phyloP scores from a whole-genome alignment of 2,329 filamentous ascomycete species.

The Aspergillus neoniger region DNA sequence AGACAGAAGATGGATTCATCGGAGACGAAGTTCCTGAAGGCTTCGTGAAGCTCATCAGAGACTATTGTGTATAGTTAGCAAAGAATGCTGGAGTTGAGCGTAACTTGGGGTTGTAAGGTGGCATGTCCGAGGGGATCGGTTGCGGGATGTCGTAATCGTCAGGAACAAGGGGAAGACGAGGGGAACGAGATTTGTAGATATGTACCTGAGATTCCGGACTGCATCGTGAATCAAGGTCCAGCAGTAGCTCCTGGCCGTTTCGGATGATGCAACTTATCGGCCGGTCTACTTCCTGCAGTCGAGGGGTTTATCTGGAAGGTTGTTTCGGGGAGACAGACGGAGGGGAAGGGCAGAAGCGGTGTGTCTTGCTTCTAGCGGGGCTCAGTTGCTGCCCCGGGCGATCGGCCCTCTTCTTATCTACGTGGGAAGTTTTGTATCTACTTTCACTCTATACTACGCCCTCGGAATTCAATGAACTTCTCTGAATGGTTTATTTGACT shows the following conservation, averaged over 20 bases:
- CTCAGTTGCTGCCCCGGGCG: not conserved
- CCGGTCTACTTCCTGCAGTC: not conserved
- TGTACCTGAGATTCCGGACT: conserved; percentile 53
- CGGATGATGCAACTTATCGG: conserved; percentile 12
- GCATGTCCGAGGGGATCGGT: conserved; percentile 3
- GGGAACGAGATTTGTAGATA: conserved; percentile 7
- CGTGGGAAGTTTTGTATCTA: not conserved
- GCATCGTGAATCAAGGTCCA: conserved; percentile 38
- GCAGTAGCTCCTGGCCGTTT: conserved; percentile 12
- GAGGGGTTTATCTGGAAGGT: not conserved
- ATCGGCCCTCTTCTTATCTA: not conserved
- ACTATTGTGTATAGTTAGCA: conserved; percentile 30
- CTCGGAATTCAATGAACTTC: not conserved
- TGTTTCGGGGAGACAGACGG: conserved; percentile 1
- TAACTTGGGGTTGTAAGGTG: not conserved
- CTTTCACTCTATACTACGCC: not conserved
- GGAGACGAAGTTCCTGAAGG: conserved; percentile 47
- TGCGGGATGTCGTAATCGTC: not conserved
- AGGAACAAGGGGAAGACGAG: not conserved
- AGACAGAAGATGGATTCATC: conserved; percentile 47
- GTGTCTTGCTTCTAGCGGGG: conserved; percentile 24
- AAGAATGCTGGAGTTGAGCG: conserved; percentile 5
- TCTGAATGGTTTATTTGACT: not conserved
- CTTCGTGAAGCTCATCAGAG: conserved; percentile 49
- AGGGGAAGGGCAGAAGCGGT: conserved; percentile 29